Evolutionary conservation across 1,284 basidiomycete genomes (phyloP).

Genomic region (Pterulicium gracile): DNA sequence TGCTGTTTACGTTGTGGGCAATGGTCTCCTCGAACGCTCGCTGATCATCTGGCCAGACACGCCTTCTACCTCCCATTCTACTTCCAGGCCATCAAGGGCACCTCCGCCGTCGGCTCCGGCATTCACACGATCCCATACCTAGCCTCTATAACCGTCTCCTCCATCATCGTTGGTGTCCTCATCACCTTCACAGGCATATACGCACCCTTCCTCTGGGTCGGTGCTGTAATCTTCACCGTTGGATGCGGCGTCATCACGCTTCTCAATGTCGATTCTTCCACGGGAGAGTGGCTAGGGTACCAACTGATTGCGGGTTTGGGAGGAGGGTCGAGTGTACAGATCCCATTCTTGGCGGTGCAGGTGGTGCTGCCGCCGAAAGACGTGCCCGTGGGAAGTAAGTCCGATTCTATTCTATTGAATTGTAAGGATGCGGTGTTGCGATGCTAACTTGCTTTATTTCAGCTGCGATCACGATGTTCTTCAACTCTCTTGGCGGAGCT

Average conservation of each 20-base stretch:
- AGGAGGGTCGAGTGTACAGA: slow-evolving; percentile 9
- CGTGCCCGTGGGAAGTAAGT: slow-evolving; percentile 9
- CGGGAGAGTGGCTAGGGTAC: slow-evolving; percentile 26
- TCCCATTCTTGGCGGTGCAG: slow-evolving; percentile 9
- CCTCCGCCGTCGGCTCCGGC: slow-evolving; percentile 23
- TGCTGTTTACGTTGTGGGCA: no score
- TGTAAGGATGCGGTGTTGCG: no score
- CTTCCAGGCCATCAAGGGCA: slow-evolving; percentile 29
- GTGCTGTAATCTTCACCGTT: slow-evolving; percentile 21
- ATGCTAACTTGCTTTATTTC: no score
- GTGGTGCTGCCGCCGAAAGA: slow-evolving; percentile 6
- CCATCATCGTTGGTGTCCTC: slow-evolving; percentile 24
- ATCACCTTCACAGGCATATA: slow-evolving; percentile 25
- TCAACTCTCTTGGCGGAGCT: slow-evolving; percentile 13
- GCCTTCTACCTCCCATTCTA: slow-evolving; percentile 26
- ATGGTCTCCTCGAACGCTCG: no score
- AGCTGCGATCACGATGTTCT: slow-evolving; percentile 14
- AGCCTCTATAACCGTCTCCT: slow-evolving; percentile 20
- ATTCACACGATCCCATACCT: slow-evolving; percentile 9
- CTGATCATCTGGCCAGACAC: slow-evolving; percentile 5
- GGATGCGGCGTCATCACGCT: slow-evolving; percentile 33
- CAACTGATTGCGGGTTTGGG: slow-evolving; percentile 20
- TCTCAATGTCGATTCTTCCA: slow-evolving; percentile 18
- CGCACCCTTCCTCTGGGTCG: slow-evolving; percentile 24
- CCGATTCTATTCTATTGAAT: no score